These are phyloP conservation scores for Heracleum sosnowskyi DNA, from an alignment of 129 eudicot species.

Conservation along the genomic window DNA sequence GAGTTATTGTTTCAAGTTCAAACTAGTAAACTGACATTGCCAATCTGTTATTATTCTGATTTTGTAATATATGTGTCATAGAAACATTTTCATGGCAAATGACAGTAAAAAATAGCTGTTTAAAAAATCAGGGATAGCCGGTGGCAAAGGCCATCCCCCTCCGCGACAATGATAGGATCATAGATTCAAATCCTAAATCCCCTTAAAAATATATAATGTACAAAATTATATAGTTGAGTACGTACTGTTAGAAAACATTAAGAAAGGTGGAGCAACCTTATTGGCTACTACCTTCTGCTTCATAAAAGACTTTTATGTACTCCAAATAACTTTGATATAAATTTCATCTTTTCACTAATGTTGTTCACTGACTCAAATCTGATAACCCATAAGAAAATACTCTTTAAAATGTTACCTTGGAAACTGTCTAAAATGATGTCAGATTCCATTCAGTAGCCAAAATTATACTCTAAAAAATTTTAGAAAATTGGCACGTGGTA, in stretches of 20 bases:
- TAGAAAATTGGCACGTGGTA: background rate
- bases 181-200: background rate
- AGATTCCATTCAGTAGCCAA: conserved; percentile 21
- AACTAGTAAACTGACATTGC: background rate
- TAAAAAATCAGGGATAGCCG: background rate
- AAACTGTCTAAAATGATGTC: conserved; percentile 13
- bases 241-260: too few relatives aligned
- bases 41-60: too few relatives aligned
- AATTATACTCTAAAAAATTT: conserved; percentile 7
- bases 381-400: conserved; percentile 30
- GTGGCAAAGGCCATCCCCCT: background rate
- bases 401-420: conserved; percentile 21
- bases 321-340: background rate
- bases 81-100: too few relatives aligned
- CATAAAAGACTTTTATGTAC: conserved; percentile 14
- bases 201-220: conserved; percentile 1
- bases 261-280: background rate
- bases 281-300: background rate
- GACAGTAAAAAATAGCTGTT: background rate
- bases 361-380: conserved; percentile 41
- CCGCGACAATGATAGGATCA: background rate
- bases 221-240: too few relatives aligned
- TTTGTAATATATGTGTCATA: too few relatives aligned
- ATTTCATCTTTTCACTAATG: background rate
- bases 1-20: background rate